phyloP scores from a whole-genome alignment of 2,329 filamentous ascomycete genomes.

The Paecilomyces sp. region DNA sequence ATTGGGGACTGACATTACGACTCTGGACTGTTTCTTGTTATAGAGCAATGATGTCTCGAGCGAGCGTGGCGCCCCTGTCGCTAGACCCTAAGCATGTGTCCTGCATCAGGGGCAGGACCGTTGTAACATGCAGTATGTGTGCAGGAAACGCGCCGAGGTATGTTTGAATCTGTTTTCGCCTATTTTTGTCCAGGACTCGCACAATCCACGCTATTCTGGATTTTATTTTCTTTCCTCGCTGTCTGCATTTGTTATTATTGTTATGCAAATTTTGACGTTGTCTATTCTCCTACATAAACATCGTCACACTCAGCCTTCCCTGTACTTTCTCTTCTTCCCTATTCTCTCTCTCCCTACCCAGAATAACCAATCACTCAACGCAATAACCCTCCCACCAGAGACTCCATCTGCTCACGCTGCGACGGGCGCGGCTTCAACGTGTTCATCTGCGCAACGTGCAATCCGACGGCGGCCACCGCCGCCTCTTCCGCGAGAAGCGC shows the following conservation, averaged over 20 bases:
- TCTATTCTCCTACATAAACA: not conserved
- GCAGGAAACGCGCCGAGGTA: constrained; percentile 32
- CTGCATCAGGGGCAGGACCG: constrained; percentile 26
- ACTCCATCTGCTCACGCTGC: constrained; percentile 18
- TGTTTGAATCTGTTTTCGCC: not conserved
- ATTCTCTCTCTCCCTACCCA: not conserved
- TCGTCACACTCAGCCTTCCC: not conserved
- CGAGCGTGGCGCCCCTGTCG: constrained; percentile 8
- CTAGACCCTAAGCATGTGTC: constrained; percentile 25
- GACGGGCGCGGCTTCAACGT: constrained; percentile 24
- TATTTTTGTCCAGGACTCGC: not conserved
- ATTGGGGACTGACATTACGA: not conserved
- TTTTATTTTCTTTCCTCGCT: not conserved
- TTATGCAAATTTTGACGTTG: not conserved
- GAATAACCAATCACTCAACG: not conserved
- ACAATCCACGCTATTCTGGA: not conserved
- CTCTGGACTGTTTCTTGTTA: constrained; percentile 4
- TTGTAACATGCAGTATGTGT: constrained; percentile 27
- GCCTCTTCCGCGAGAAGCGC: constrained; percentile 1
- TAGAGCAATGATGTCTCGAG: constrained; percentile 12
- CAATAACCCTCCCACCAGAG: constrained; percentile 8
- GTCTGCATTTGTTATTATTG: not conserved
- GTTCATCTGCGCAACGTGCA: constrained; percentile 22
- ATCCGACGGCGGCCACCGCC: constrained; percentile 15
- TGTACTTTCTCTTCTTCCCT: not conserved